Conservation (phyloP, 2,329 filamentous ascomycete genomes). For the Fusarium xyrophilum region DNA sequence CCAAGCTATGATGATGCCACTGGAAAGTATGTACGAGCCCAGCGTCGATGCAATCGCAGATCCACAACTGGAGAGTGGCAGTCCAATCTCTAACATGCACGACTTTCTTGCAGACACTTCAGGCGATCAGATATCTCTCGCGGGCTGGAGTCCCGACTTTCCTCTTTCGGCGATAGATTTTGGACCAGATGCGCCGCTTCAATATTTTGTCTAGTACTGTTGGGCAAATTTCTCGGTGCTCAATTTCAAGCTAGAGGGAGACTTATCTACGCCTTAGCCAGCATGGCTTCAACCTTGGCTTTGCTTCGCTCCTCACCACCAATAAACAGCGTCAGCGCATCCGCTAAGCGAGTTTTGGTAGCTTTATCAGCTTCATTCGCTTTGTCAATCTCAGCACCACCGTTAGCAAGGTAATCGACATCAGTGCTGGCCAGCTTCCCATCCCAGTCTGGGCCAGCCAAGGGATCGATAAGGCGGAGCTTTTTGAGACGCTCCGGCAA, state of each 20-base stretch:
- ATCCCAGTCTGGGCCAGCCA: conserved; percentile 49
- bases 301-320: conserved; percentile 49
- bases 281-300: conserved; percentile 45
- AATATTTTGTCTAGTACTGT: not conserved
- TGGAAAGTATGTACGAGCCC: not conserved
- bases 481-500: conserved; percentile 47
- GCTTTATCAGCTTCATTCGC: conserved; percentile 51
- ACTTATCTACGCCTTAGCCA: conserved; percentile 15
- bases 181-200: not conserved
- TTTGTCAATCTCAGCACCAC: conserved; percentile 51
- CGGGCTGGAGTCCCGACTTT: not conserved
- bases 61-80: not conserved
- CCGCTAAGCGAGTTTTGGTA: conserved; percentile 47
- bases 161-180: not conserved
- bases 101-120: not conserved
- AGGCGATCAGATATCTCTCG: not conserved
- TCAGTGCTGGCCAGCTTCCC: conserved; percentile 50
- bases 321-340: conserved; percentile 52
- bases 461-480: conserved; percentile 49
- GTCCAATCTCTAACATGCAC: not conserved
- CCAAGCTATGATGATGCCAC: not conserved
- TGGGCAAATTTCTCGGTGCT: fast-evolving
- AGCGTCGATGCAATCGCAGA: fast-evolving
- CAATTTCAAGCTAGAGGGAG: not conserved
- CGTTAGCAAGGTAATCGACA: conserved; percentile 56